Evolutionary conservation across 176 grass and related monocot species (phyloP).

Genomic region (Aegilops bicornis): DNA sequence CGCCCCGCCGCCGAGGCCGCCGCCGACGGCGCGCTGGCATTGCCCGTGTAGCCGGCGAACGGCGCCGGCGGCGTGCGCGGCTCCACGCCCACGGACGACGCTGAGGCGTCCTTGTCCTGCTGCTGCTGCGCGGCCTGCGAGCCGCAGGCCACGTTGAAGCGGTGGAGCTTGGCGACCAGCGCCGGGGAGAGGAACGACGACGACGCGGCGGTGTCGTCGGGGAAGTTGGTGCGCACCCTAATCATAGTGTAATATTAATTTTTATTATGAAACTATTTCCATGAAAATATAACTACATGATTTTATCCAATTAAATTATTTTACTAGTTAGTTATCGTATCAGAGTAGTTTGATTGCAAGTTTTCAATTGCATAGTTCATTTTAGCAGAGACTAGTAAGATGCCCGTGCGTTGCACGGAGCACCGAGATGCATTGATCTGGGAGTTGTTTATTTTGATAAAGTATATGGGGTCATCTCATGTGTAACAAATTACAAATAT

Average conservation of each 20-base stretch:
- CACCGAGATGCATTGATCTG: no score
- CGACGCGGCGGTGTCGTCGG: slow-evolving; percentile 2
- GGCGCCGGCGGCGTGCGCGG: background rate
- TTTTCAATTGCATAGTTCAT: background rate
- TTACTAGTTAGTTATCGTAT: no score
- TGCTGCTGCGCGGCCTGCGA: slow-evolving; percentile 50
- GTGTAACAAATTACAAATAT: no score
- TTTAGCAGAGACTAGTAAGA: background rate
- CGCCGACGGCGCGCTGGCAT: background rate
- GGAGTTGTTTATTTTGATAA: no score
- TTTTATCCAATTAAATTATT: no score
- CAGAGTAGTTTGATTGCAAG: background rate
- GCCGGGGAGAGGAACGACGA: slow-evolving; percentile 64
- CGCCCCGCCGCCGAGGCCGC: background rate
- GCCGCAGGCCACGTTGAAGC: slow-evolving; percentile 64
- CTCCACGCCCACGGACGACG: background rate
- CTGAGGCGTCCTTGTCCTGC: slow-evolving; percentile 10
- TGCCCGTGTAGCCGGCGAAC: background rate
- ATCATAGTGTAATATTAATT: no score
- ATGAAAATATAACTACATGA: no score
- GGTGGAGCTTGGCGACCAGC: slow-evolving; percentile 84
- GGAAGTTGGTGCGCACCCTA: slow-evolving; percentile 89
- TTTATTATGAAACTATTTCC: no score
- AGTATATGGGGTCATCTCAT: no score
- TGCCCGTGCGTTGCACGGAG: no score